Conservation (phyloP, 441 rosid genomes). For the Pelargonium myrrhifolium region DNA sequence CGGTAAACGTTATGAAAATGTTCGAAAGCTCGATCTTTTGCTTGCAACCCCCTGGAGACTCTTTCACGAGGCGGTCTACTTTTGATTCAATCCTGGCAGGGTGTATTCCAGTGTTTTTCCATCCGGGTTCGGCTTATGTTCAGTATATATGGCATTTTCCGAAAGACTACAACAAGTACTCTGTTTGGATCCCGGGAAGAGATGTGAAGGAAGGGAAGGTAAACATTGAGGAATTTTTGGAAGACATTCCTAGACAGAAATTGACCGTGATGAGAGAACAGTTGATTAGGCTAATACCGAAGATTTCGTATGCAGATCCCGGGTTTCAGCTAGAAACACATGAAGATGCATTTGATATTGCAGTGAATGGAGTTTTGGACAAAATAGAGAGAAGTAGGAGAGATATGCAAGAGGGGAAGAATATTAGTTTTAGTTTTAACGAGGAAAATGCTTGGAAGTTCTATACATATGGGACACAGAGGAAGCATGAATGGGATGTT, state of each 20-base stretch:
- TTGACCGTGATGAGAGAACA: conserved; percentile 50
- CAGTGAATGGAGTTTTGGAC: conserved; percentile 34
- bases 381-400: conserved; percentile 31
- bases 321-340: conserved; percentile 9
- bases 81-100: conserved; percentile 78
- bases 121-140: conserved; percentile 63
- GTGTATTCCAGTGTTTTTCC: conserved; percentile 92
- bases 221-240: conserved; percentile 43
- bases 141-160: conserved; percentile 87
- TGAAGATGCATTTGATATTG: conserved; percentile 61
- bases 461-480: background rate
- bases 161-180: conserved; percentile 42
- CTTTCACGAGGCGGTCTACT: conserved; percentile 66
- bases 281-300: conserved; percentile 55
- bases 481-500: background rate
- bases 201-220: conserved; percentile 41
- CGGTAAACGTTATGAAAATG: conserved; percentile 42
- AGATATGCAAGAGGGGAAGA: conserved; percentile 18
- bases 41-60: conserved; percentile 78
- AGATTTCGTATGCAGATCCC: conserved; percentile 57
- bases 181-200: conserved; percentile 50
- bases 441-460: conserved; percentile 15
- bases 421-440: conserved; percentile 25
- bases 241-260: conserved; percentile 32
- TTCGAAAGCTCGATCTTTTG: conserved; percentile 62